Percentiles rank a stretch among this genome's conserved stretches.
Evolutionary conservation across 176 grass and related monocot species (phyloP).

Genomic region (Juncus inflexus): DNA sequence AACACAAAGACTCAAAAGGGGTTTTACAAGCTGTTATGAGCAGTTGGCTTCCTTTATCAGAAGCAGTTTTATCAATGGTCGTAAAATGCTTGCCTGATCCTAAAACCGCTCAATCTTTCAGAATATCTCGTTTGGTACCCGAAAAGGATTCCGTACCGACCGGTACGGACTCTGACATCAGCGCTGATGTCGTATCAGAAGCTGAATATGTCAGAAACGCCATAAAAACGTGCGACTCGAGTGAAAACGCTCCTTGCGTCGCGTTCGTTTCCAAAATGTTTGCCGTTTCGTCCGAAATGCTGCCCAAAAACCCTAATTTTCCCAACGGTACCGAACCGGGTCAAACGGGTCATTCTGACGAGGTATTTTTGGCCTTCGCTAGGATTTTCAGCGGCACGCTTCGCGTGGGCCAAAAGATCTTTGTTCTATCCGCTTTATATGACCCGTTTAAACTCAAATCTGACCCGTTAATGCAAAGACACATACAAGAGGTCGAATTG

Average conservation of each 20-base stretch:
- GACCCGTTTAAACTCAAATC: conserved; percentile 57
- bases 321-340: conserved; percentile 19
- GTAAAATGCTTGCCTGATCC: conserved; percentile 82
- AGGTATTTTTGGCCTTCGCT: conserved; percentile 91
- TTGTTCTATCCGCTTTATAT: conserved; percentile 75
- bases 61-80: conserved; percentile 71
- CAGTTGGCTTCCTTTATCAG: conserved; percentile 66
- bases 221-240: conserved; percentile 50
- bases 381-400: conserved; percentile 80
- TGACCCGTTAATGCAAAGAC: conserved; percentile 44
- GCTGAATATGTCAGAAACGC: conserved; percentile 65
- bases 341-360: conserved; percentile 41
- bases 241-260: conserved; percentile 44
- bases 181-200: conserved; percentile 39
- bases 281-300: conserved; percentile 53
- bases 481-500: conserved; percentile 75
- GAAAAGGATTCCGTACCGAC: conserved; percentile 44
- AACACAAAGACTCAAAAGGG: conserved; percentile 59
- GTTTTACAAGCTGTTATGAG: conserved; percentile 72
- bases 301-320: conserved; percentile 51
- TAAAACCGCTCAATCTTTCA: conserved; percentile 42
- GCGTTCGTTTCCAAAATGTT: conserved; percentile 97
- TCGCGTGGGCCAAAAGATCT: conserved; percentile 63
- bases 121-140: conserved; percentile 52
- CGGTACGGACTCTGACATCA: conserved; percentile 9